phyloP scores from a whole-genome alignment of 768 basidiomycete species.

The Leccinum boreale region DNA sequence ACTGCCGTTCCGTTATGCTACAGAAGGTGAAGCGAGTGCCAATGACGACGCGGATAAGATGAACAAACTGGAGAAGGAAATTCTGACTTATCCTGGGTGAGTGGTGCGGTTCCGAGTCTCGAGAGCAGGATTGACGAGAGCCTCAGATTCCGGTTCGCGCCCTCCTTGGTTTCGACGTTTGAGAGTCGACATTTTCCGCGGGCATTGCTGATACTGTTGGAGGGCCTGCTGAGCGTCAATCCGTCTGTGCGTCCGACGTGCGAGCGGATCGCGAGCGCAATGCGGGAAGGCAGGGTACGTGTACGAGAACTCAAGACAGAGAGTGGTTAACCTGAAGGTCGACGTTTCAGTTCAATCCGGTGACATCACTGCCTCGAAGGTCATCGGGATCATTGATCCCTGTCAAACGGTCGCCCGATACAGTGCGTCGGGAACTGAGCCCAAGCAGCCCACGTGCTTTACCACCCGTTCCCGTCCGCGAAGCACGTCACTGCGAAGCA shows the following conservation, averaged over 20 bases:
- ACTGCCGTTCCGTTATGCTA: constrained; percentile 76
- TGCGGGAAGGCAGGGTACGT: constrained; percentile 72
- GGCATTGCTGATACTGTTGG: constrained; percentile 68
- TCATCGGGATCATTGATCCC: constrained; percentile 24
- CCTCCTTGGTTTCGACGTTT: constrained; percentile 52
- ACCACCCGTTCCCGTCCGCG: constrained; percentile 12
- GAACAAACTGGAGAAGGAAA: constrained; percentile 68
- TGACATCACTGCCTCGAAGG: not conserved
- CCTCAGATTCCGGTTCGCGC: constrained; percentile 50
- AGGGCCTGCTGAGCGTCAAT: constrained; percentile 60
- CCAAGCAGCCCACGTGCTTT: constrained; percentile 12
- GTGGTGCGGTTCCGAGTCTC: constrained; percentile 12
- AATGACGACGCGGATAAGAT: constrained; percentile 60
- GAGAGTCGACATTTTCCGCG: constrained; percentile 70
- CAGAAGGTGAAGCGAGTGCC: constrained; percentile 52
- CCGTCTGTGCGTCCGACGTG: constrained; percentile 66
- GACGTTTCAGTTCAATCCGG: constrained; percentile 31
- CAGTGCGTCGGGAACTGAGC: constrained; percentile 12
- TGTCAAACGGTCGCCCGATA: constrained; percentile 13
- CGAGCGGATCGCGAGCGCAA: constrained; percentile 65
- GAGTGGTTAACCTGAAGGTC: not conserved
- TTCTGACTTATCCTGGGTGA: constrained; percentile 72
- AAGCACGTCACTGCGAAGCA: constrained; percentile 1
- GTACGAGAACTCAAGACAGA: not conserved
- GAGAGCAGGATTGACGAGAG: constrained; percentile 7